These are phyloP conservation scores for Kwoniella dejecticola DNA, from an alignment of 768 basidiomycete genomes.

Conservation along the genomic window DNA sequence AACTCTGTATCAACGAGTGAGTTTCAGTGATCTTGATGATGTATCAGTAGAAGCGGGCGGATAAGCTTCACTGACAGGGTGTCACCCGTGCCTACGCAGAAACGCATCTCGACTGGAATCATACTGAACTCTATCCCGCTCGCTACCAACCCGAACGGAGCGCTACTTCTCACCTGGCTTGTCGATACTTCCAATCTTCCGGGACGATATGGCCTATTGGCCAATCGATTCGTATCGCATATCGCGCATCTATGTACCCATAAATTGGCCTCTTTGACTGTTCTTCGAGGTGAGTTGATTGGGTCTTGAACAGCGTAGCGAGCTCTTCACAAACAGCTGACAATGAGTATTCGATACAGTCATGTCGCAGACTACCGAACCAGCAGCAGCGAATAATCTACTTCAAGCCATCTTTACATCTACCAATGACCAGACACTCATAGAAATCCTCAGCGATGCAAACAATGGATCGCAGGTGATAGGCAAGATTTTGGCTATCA, in stretches of 20 bases:
- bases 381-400: constrained; percentile 80
- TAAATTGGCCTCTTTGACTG: constrained; percentile 92
- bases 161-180: constrained; percentile 92
- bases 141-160: constrained; percentile 96
- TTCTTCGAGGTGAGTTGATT: constrained; percentile 67
- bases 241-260: constrained; percentile 96
- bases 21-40: constrained; percentile 10
- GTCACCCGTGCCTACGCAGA: constrained; percentile 54
- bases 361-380: constrained; percentile 93
- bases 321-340: not conserved
- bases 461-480: constrained; percentile 76
- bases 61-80: too few relatives aligned
- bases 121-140: constrained; percentile 96
- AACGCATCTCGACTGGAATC: constrained; percentile 89
- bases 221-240: constrained; percentile 94
- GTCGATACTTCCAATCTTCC: constrained; percentile 92
- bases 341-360: constrained; percentile 55
- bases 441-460: constrained; percentile 92
- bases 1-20: constrained; percentile 75
- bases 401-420: constrained; percentile 90
- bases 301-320: not conserved
- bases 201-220: constrained; percentile 89
- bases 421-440: constrained; percentile 82
- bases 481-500: constrained; percentile 86
- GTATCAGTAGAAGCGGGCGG: too few relatives aligned